Percentiles rank a stretch among this genome's conserved stretches.
phyloP scores from a whole-genome alignment of 1,284 basidiomycete genomes.

The Heterobasidion occidentale region DNA sequence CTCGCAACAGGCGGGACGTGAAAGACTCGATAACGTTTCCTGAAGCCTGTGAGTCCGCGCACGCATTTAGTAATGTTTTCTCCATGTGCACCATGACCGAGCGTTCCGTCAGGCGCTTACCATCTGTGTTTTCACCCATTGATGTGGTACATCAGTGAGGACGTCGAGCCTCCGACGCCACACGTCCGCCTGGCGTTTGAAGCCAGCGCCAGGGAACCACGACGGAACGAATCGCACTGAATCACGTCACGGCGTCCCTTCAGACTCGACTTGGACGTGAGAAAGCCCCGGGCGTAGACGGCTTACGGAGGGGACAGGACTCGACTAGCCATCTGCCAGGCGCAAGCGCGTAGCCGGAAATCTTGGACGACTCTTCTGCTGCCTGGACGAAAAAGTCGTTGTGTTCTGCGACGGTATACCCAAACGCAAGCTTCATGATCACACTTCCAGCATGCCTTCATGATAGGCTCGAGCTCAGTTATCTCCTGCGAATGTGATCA shows the following conservation, averaged over 20 bases:
- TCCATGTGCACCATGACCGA: neutral
- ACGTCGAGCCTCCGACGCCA: slow-evolving; percentile 13
- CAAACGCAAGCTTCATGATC: slow-evolving; percentile 3
- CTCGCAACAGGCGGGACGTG: neutral
- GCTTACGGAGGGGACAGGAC: slow-evolving; percentile 2
- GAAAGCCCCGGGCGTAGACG: neutral
- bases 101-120: neutral
- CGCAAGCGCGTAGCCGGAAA: neutral
- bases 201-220: slow-evolving; percentile 35
- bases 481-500: neutral
- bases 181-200: slow-evolving; percentile 34
- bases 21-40: neutral
- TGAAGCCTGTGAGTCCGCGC: neutral
- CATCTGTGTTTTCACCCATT: slow-evolving; percentile 2
- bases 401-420: neutral
- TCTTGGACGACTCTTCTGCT: slow-evolving; percentile 1
- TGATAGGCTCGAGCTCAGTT: neutral
- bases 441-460: neutral
- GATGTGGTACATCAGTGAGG: slow-evolving; percentile 4
- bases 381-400: neutral
- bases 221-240: slow-evolving; percentile 28
- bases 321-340: slow-evolving; percentile 6
- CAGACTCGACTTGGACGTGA: neutral
- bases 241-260: neutral
- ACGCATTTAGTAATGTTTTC: neutral